These are phyloP conservation scores for Theobroma grandiflorum DNA, from an alignment of 441 rosid genomes.

Conservation along the genomic window DNA sequence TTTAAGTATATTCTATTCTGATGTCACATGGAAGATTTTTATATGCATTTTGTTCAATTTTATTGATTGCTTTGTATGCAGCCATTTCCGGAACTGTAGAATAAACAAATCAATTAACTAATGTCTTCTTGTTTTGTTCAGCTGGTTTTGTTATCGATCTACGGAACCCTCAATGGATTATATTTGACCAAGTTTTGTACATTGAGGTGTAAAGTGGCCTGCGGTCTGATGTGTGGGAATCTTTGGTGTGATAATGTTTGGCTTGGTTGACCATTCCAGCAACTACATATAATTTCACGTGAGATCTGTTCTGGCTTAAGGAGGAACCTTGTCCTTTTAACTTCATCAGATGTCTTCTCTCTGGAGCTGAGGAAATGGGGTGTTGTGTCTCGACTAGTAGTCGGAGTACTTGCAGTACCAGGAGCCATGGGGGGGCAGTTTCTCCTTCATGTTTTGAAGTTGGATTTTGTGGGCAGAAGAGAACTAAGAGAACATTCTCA, in stretches of 20 bases:
- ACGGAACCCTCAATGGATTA: slow-evolving; percentile 41
- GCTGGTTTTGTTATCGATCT: slow-evolving; percentile 51
- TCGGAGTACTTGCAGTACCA: slow-evolving; percentile 78
- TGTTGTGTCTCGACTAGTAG: slow-evolving; percentile 90
- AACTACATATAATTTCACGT: slow-evolving; percentile 35
- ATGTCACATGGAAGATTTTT: slow-evolving; percentile 67
- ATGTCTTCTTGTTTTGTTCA: slow-evolving; percentile 51
- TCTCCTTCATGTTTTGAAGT: slow-evolving; percentile 56
- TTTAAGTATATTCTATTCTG: slow-evolving; percentile 52
- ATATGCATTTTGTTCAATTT: slow-evolving; percentile 40
- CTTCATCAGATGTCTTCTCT: slow-evolving; percentile 41
- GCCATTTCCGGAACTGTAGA: slow-evolving; percentile 36
- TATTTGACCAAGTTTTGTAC: slow-evolving; percentile 51
- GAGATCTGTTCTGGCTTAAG: slow-evolving; percentile 51
- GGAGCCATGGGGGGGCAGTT: slow-evolving; percentile 75
- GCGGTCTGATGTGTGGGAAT: slow-evolving; percentile 46
- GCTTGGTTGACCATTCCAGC: slow-evolving; percentile 48
- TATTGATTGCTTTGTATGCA: slow-evolving; percentile 39
- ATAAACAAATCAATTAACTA: slow-evolving; percentile 52
- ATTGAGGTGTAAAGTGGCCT: slow-evolving; percentile 38
- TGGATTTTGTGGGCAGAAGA: slow-evolving; percentile 67
- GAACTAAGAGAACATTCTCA: slow-evolving; percentile 78
- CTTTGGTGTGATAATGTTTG: slow-evolving; percentile 46
- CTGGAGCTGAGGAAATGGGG: slow-evolving; percentile 72
- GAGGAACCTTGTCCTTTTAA: slow-evolving; percentile 33